Conservation (phyloP, 2,329 filamentous ascomycete species). For the Macrophomina pseudophaseolina region DNA sequence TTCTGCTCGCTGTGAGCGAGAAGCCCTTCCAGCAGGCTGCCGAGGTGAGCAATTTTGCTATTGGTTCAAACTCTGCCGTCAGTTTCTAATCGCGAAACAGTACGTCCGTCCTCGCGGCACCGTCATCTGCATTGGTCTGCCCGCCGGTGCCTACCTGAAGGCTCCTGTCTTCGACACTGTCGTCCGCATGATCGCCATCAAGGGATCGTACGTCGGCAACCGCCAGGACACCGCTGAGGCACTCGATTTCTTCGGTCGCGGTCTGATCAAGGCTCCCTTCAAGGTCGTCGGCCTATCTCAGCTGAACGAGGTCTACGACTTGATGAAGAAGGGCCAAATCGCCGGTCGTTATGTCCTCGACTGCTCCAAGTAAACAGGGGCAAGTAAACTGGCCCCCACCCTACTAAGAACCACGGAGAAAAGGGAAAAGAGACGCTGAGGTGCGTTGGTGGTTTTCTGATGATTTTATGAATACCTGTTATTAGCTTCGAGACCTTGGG, state of each 20-base stretch:
- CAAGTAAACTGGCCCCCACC: neutral
- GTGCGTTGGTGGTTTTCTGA: conserved; percentile 4
- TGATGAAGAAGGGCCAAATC: conserved; percentile 70
- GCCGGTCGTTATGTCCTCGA: conserved; percentile 82
- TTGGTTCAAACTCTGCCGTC: conserved; percentile 32
- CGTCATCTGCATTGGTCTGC: conserved; percentile 88
- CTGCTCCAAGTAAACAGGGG: conserved; percentile 51
- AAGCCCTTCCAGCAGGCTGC: conserved; percentile 95
- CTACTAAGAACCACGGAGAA: neutral
- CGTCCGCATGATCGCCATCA: conserved; percentile 87
- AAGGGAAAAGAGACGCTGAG: neutral
- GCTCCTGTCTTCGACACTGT: conserved; percentile 91
- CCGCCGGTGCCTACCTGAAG: conserved; percentile 76
- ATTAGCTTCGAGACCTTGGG: neutral
- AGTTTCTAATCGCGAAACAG: conserved; percentile 28
- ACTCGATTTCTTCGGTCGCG: conserved; percentile 84
- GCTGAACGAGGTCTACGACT: conserved; percentile 77
- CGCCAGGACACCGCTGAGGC: conserved; percentile 86
- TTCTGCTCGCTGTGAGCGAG: conserved; percentile 85
- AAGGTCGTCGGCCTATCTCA: conserved; percentile 83
- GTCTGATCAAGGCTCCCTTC: conserved; percentile 84
- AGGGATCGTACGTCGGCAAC: conserved; percentile 93
- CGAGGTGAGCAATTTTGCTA: conserved; percentile 41
- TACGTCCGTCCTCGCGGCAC: conserved; percentile 84
- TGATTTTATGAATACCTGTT: conserved; percentile 16